phyloP scores from a whole-genome alignment of 2,329 filamentous ascomycete species.

The Elsinoe batatas region DNA sequence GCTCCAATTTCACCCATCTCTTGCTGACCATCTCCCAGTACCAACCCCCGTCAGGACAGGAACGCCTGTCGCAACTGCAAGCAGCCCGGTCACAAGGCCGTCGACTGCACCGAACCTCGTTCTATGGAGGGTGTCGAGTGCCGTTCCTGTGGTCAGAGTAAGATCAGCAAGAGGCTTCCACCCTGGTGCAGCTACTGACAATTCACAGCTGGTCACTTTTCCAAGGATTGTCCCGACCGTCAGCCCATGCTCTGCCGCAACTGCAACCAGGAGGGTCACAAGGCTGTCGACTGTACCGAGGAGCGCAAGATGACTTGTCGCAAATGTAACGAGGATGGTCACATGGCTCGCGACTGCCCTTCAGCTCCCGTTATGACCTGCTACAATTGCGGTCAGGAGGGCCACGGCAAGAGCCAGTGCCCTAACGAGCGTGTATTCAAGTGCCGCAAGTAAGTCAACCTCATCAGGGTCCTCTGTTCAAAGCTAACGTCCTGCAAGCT shows the following conservation, averaged over 20 bases:
- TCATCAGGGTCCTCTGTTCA: neutral
- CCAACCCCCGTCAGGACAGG: slow-evolving; percentile 34
- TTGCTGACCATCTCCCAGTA: slow-evolving; percentile 21
- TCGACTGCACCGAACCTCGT: slow-evolving; percentile 34
- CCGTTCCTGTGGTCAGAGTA: slow-evolving; percentile 29
- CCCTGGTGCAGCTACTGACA: neutral
- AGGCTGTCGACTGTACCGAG: slow-evolving; percentile 25
- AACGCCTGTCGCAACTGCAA: slow-evolving; percentile 14
- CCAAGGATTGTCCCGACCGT: slow-evolving; percentile 25
- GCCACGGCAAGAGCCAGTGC: slow-evolving; percentile 50
- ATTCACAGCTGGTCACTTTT: slow-evolving; percentile 25
- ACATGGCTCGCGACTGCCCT: slow-evolving; percentile 34
- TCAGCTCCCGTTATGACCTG: slow-evolving; percentile 13
- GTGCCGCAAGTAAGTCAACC: slow-evolving; percentile 27
- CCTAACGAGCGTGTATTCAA: slow-evolving; percentile 27
- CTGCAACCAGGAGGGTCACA: slow-evolving; percentile 27
- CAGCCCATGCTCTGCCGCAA: slow-evolving; percentile 25
- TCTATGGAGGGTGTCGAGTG: slow-evolving; percentile 25
- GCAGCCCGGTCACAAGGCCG: slow-evolving; percentile 23
- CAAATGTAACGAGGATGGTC: slow-evolving; percentile 27
- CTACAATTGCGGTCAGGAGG: slow-evolving; percentile 17
- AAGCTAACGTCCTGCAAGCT: slow-evolving; percentile 27
- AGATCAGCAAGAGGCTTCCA: neutral
- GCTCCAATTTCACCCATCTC: neutral
- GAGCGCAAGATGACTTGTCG: slow-evolving; percentile 27